phyloP scores from a whole-genome alignment of 441 rosid species.

The Aquilaria agallochum region DNA sequence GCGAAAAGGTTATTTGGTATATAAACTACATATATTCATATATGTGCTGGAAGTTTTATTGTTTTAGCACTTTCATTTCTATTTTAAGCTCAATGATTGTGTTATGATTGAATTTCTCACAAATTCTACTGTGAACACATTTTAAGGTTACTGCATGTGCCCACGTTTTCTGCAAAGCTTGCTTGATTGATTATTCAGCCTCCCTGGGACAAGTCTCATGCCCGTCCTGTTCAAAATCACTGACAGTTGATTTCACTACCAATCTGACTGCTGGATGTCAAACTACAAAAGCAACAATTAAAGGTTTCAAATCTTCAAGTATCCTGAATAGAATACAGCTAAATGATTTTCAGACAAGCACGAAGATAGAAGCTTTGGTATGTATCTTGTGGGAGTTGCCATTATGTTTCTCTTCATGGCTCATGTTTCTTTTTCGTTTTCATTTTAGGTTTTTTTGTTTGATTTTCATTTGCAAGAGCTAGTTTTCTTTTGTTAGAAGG shows the following conservation, averaged over 20 bases:
- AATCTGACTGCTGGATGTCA: constrained; percentile 40
- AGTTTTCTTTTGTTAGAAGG: too few species aligned
- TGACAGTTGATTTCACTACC: constrained; percentile 75
- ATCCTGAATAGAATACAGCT: constrained; percentile 81
- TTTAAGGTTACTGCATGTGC: constrained; percentile 79
- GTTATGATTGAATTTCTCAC: too few species aligned
- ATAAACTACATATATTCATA: too few species aligned
- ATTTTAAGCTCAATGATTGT: too few species aligned
- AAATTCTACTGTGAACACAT: too few species aligned
- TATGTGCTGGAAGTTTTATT: too few species aligned
- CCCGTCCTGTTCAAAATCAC: constrained; percentile 70
- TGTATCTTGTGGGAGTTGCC: constrained; percentile 10
- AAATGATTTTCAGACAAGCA: constrained; percentile 90
- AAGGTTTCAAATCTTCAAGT: constrained; percentile 80
- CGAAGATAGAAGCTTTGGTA: constrained; percentile 99
- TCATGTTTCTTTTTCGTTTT: constrained; percentile 9
- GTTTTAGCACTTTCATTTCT: too few species aligned
- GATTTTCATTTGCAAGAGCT: too few species aligned
- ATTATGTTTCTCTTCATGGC: constrained; percentile 4
- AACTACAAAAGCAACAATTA: constrained; percentile 51
- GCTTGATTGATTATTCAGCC: constrained; percentile 70
- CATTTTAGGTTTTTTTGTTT: neutral
- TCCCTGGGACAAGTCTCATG: constrained; percentile 65
- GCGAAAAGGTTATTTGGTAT: too few species aligned
- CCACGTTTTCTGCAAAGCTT: constrained; percentile 87